Evolutionary conservation across 441 rosid species (phyloP).

Genomic region (Manihot esculenta): DNA sequence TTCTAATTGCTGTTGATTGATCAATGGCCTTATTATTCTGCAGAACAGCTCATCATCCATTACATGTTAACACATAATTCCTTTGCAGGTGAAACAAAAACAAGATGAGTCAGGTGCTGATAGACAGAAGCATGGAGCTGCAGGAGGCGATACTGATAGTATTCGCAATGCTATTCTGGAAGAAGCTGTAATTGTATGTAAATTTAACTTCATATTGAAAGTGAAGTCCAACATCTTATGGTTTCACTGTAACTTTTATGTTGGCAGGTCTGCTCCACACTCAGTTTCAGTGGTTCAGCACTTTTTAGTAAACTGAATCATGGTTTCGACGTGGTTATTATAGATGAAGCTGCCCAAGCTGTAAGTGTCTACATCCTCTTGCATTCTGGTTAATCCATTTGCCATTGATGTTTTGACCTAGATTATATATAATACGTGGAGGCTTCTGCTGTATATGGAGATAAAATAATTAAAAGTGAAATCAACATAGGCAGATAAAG

Average conservation of each 20-base stretch:
- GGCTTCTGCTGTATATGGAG: conserved; percentile 5
- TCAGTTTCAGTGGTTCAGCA: conserved; percentile 91
- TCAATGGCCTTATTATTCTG: conserved; percentile 2
- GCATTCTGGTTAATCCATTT: conserved; percentile 12
- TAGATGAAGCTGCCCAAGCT: conserved; percentile 99
- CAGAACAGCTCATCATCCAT: neutral
- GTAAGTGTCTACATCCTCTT: conserved; percentile 42
- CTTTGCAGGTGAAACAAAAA: conserved; percentile 73
- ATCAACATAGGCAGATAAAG: neutral
- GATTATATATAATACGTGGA: conserved; percentile 8
- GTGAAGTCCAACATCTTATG: conserved; percentile 16
- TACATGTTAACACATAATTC: conserved; percentile 1
- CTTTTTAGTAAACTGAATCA: conserved; percentile 64
- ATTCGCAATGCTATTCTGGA: conserved; percentile 77
- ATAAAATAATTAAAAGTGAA: conserved; percentile 2
- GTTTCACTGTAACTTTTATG: conserved; percentile 18
- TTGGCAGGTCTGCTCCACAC: conserved; percentile 84
- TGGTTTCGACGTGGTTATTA: conserved; percentile 91
- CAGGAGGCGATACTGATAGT: conserved; percentile 67
- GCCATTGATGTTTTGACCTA: neutral
- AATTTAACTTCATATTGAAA: conserved; percentile 19
- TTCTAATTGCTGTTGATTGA: neutral
- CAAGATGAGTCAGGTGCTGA: conserved; percentile 50
- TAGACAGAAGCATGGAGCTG: conserved; percentile 71
- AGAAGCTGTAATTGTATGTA: conserved; percentile 81